Percentiles rank a stretch among this genome's conserved stretches.
Conservation (phyloP, 2,329 filamentous ascomycete species). For the Dactylellina drechsleri region DNA sequence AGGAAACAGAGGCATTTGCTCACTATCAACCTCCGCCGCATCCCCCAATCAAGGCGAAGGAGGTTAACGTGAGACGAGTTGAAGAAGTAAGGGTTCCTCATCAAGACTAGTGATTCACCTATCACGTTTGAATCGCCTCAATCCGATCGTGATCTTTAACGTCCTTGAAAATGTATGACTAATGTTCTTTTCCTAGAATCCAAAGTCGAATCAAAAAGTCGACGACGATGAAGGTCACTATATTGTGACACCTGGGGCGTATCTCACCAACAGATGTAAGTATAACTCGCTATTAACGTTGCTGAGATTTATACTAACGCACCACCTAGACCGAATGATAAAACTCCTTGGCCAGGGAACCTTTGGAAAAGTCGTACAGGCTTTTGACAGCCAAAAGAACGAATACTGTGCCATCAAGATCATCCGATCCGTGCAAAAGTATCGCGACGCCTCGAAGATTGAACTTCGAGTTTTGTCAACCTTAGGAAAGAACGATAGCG, state of each 20-base stretch:
- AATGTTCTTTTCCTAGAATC: conserved; percentile 16
- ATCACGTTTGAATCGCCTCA: conserved; percentile 9
- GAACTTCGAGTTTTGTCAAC: conserved; percentile 93
- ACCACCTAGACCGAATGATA: conserved; percentile 79
- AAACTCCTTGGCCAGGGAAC: conserved; percentile 95
- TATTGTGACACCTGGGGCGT: conserved; percentile 86
- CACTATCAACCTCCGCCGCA: conserved; percentile 87
- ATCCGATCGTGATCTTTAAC: not conserved
- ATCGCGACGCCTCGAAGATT: conserved; percentile 93
- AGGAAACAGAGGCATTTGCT: conserved; percentile 75
- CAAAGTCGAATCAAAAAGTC: conserved; percentile 68
- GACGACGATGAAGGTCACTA: conserved; percentile 98
- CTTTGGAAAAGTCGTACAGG: conserved; percentile 97
- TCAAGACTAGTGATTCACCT: not conserved
- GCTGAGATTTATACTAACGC: conserved; percentile 10
- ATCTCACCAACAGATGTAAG: conserved; percentile 89
- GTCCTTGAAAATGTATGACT: not conserved
- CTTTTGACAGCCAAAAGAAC: conserved; percentile 79
- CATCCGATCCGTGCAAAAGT: conserved; percentile 97
- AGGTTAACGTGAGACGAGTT: conserved; percentile 73
- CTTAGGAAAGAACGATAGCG: conserved; percentile 86
- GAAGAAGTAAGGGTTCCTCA: conserved; percentile 68
- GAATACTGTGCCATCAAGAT: conserved; percentile 95
- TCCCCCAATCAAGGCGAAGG: conserved; percentile 88
- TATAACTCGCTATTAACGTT: conserved; percentile 56